A percentile compares a stretch with the other conserved stretches of the same genome.
Evolutionary conservation across 2,329 filamentous ascomycete species (phyloP).

Genomic region (Stromatinia cepivora): DNA sequence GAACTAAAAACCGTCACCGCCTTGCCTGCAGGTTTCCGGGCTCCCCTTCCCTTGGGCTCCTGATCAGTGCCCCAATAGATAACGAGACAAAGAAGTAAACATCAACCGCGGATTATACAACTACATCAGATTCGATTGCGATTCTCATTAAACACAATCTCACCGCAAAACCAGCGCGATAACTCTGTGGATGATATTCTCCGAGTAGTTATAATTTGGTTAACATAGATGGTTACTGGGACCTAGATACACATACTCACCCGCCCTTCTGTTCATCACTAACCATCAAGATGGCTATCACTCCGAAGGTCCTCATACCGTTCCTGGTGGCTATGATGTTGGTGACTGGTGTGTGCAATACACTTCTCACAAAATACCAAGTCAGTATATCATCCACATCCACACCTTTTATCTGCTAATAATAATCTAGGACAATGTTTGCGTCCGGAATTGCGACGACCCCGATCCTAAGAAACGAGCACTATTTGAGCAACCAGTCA

Average conservation of each 20-base stretch:
- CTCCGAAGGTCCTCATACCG: constrained; percentile 60
- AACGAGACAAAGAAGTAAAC: constrained; percentile 15
- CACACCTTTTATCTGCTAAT: constrained; percentile 26
- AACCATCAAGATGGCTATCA: constrained; percentile 21
- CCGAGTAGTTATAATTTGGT: not conserved
- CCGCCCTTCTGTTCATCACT: not conserved
- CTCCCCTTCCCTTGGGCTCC: not conserved
- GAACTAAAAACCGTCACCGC: constrained; percentile 8
- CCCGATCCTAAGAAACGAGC: constrained; percentile 64
- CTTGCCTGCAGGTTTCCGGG: not conserved
- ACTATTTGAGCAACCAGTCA: constrained; percentile 89
- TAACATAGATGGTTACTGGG: constrained; percentile 3
- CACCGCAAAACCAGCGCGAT: not conserved
- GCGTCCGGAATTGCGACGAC: constrained; percentile 82
- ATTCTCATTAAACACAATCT: not conserved
- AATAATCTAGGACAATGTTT: constrained; percentile 80
- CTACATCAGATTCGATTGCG: not conserved
- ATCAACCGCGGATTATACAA: not conserved
- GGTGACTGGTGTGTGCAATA: constrained; percentile 94
- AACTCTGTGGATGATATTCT: not conserved
- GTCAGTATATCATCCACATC: constrained; percentile 48
- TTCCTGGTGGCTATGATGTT: constrained; percentile 96
- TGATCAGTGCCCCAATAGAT: constrained; percentile 12
- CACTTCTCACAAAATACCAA: constrained; percentile 94
- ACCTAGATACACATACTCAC: constrained; percentile 10